Evolutionary conservation across 75 land plant genomes (phyloP).

Genomic region (Cryptomeria japonica): DNA sequence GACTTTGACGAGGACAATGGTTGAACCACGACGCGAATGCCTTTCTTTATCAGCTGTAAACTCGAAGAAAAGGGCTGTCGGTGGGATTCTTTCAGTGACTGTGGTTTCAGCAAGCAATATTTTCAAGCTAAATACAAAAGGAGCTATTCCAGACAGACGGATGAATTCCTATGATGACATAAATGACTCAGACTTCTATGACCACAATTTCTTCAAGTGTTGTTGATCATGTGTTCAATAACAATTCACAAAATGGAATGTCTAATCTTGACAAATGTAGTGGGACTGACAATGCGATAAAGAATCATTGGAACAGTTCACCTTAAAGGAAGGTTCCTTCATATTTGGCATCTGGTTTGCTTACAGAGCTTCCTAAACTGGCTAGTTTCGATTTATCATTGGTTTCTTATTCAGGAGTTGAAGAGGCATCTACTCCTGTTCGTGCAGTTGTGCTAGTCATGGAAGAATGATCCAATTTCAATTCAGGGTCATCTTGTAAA

Average conservation of each 20-base stretch:
- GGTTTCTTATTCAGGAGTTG: neutral
- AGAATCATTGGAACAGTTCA: slow-evolving; percentile 94
- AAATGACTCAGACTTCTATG: neutral
- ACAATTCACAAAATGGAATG: neutral
- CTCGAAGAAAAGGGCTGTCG: too few species aligned
- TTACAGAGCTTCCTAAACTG: slow-evolving; percentile 43
- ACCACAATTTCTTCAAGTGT: neutral
- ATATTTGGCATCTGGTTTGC: slow-evolving; percentile 58
- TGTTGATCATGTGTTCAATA: neutral
- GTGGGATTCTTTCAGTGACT: too few species aligned
- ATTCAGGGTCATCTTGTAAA: neutral
- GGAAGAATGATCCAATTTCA: slow-evolving; percentile 1
- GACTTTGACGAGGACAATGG: too few species aligned
- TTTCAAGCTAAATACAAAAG: too few species aligned
- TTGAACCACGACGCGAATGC: too few species aligned
- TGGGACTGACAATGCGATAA: slow-evolving; percentile 91
- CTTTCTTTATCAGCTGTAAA: too few species aligned
- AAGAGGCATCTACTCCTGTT: neutral
- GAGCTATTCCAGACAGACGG: too few species aligned
- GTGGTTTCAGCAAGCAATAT: too few species aligned
- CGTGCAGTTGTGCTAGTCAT: neutral
- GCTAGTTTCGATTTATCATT: slow-evolving; percentile 8
- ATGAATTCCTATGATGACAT: neutral
- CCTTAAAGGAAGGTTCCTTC: slow-evolving; percentile 78
- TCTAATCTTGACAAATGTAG: slow-evolving; percentile 1